phyloP scores from a whole-genome alignment of 371 early-diverging fungal species.

The Mortierella sp. region DNA sequence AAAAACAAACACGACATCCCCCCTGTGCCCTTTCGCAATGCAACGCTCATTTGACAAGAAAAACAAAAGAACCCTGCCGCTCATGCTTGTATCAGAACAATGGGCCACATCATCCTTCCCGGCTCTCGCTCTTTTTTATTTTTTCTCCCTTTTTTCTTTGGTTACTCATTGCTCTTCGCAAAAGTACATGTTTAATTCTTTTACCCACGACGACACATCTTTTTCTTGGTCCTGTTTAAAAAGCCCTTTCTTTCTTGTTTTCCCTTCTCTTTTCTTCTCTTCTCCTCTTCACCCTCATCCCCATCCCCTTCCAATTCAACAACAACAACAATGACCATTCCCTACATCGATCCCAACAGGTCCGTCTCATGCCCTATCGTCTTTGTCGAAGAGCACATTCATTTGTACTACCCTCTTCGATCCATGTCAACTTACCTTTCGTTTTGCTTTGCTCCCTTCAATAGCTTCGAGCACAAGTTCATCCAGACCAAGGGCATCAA shows the following conservation, averaged over 20 bases:
- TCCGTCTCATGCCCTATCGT: background rate
- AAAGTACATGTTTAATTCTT: too few species aligned
- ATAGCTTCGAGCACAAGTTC: slow-evolving; percentile 50
- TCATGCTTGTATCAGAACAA: too few species aligned
- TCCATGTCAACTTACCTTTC: background rate
- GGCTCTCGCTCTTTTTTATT: too few species aligned
- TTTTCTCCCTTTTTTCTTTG: too few species aligned
- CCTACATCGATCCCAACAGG: slow-evolving; percentile 35
- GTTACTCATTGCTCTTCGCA: too few species aligned
- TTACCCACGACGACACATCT: background rate
- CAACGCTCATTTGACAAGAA: too few species aligned
- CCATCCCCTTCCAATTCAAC: background rate
- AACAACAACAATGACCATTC: background rate
- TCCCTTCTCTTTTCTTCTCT: background rate
- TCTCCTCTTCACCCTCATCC: background rate
- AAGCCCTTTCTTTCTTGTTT: background rate
- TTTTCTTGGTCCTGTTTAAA: background rate
- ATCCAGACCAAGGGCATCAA: slow-evolving; percentile 15
- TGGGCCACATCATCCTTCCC: too few species aligned
- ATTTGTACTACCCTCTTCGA: background rate
- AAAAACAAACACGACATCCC: too few species aligned
- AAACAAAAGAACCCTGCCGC: too few species aligned
- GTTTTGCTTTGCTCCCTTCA: background rate
- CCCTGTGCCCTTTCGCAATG: too few species aligned
- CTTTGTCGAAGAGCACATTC: background rate